A percentile compares a stretch with the other conserved stretches of the same genome.
Evolutionary conservation across 2,329 filamentous ascomycete species (phyloP).

Genomic region (Phyllosticta citribraziliensis): DNA sequence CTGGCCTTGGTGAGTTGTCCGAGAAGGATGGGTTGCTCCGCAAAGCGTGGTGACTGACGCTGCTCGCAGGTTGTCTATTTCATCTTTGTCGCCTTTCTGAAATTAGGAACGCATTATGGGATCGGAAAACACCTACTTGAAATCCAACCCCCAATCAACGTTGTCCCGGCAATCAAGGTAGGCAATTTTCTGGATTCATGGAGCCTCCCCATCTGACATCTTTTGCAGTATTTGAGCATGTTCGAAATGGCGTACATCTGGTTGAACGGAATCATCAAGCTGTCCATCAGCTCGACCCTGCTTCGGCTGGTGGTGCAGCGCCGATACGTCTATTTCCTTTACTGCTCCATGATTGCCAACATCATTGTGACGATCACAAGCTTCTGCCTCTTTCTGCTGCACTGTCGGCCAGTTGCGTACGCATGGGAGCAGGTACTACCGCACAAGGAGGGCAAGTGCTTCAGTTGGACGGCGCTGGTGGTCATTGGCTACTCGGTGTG

Average conservation of each 20-base stretch:
- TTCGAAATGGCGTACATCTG: neutral
- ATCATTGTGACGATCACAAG: neutral
- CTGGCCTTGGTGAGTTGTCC: neutral
- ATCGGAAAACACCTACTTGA: neutral
- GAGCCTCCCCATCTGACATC: neutral
- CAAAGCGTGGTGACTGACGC: too few species aligned
- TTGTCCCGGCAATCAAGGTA: neutral
- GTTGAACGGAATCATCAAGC: neutral
- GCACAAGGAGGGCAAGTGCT: neutral
- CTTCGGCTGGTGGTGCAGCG: neutral
- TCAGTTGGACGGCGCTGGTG: neutral
- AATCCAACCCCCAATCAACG: neutral
- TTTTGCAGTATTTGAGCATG: neutral
- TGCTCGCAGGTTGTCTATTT: neutral
- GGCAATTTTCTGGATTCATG: neutral
- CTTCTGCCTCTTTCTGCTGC: neutral
- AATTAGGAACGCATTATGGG: neutral
- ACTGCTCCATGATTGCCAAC: neutral
- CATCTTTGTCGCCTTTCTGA: neutral
- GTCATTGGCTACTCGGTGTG: slow-evolving; percentile 21
- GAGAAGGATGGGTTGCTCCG: neutral
- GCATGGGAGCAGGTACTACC: neutral
- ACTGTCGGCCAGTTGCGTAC: neutral
- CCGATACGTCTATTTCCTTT: neutral
- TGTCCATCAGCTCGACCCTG: neutral